Conservation (phyloP, 2,329 filamentous ascomycete genomes). For the Claviceps purpurea region DNA sequence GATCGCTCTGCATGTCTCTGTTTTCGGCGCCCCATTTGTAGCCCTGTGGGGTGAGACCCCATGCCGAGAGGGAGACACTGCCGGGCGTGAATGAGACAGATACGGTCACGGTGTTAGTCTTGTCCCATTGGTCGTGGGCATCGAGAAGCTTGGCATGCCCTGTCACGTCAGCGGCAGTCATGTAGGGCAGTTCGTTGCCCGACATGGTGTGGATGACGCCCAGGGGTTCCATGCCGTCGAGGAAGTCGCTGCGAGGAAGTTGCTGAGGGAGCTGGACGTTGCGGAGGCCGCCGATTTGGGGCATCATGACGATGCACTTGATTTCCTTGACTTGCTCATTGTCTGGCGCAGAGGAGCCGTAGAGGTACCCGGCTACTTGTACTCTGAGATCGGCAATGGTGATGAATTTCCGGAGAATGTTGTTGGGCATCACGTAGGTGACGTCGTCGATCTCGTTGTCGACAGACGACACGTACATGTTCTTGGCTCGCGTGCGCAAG, state of each 20-base stretch:
- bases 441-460: constrained; percentile 83
- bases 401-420: constrained; percentile 95
- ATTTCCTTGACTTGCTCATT: constrained; percentile 97
- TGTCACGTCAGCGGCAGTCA: constrained; percentile 90
- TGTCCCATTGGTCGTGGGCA: constrained; percentile 51
- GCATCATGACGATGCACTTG: constrained; percentile 92
- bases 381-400: constrained; percentile 92
- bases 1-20: constrained; percentile 81
- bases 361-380: constrained; percentile 91
- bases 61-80: constrained; percentile 86
- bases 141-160: constrained; percentile 87
- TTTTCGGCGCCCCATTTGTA: constrained; percentile 98
- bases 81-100: constrained; percentile 94
- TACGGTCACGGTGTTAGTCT: constrained; percentile 83
- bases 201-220: constrained; percentile 93
- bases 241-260: constrained; percentile 82
- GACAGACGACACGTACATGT: constrained; percentile 96
- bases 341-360: constrained; percentile 82
- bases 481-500: constrained; percentile 83
- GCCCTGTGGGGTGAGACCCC: constrained; percentile 79
- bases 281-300: constrained; percentile 85
- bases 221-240: constrained; percentile 75
- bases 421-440: constrained; percentile 99
- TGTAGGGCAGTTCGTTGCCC: constrained; percentile 89
- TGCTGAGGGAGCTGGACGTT: constrained; percentile 84